Evolutionary conservation across 1,284 basidiomycete genomes (phyloP).

Genomic region (Afroboletus lepidellus): DNA sequence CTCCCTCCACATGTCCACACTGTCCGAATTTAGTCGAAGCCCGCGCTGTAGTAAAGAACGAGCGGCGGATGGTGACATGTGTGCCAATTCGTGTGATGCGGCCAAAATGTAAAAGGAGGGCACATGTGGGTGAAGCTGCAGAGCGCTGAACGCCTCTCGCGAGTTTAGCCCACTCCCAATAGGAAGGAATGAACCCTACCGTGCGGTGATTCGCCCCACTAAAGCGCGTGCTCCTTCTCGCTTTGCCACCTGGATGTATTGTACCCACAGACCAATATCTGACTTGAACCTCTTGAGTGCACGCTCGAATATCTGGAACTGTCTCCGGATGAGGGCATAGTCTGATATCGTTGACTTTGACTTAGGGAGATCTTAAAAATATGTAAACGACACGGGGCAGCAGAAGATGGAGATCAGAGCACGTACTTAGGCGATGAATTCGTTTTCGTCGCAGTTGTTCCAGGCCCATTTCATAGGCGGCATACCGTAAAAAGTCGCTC

Average conservation of each 20-base stretch:
- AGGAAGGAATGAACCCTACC: slow-evolving; percentile 42
- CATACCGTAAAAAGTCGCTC: slow-evolving; percentile 88
- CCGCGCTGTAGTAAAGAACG: slow-evolving; percentile 86
- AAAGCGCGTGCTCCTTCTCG: slow-evolving; percentile 78
- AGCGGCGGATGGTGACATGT: slow-evolving; percentile 77
- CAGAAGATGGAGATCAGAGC: not conserved
- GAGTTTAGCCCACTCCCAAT: slow-evolving; percentile 6
- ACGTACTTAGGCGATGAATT: slow-evolving; percentile 70
- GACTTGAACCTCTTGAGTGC: slow-evolving; percentile 87
- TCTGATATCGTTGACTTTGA: slow-evolving; percentile 71
- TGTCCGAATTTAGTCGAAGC: slow-evolving; percentile 72
- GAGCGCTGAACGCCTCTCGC: slow-evolving; percentile 50
- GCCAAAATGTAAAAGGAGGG: slow-evolving; percentile 84
- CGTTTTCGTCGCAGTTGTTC: slow-evolving; percentile 80
- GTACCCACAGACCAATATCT: slow-evolving; percentile 85
- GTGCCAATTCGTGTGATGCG: slow-evolving; percentile 81
- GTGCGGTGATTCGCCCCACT: slow-evolving; percentile 74
- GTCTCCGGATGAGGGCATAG: slow-evolving; percentile 78
- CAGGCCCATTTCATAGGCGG: slow-evolving; percentile 88
- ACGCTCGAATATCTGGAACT: slow-evolving; percentile 89
- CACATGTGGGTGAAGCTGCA: slow-evolving; percentile 83
- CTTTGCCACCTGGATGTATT: slow-evolving; percentile 85
- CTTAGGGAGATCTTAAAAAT: slow-evolving; percentile 45
- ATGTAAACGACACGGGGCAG: not conserved
- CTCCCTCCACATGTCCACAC: slow-evolving; percentile 78